Conservation (phyloP, 2,329 filamentous ascomycete species). For the Penicillium thymicola region DNA sequence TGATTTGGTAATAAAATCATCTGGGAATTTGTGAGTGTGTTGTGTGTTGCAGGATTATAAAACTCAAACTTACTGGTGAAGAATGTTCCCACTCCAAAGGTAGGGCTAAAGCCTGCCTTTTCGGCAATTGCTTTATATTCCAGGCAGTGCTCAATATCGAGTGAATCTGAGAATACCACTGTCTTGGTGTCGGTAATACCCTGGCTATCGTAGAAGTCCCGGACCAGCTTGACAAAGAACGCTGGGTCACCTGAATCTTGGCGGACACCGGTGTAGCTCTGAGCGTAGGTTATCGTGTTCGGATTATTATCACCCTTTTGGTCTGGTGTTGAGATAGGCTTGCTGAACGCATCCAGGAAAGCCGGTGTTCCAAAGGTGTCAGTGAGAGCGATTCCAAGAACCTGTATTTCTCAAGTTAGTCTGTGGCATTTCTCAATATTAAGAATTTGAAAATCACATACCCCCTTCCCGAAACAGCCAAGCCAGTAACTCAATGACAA, state of each 20-base stretch:
- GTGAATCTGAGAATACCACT: constrained; percentile 92
- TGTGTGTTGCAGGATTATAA: not conserved
- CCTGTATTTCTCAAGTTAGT: constrained; percentile 36
- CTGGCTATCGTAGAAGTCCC: constrained; percentile 72
- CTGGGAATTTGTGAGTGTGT: constrained; percentile 33
- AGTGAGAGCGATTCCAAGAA: constrained; percentile 83
- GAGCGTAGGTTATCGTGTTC: constrained; percentile 64
- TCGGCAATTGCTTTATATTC: constrained; percentile 86
- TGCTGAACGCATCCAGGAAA: constrained; percentile 80
- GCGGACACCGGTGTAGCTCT: constrained; percentile 77
- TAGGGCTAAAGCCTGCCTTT: constrained; percentile 73
- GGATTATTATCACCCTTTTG: constrained; percentile 31
- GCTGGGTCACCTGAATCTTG: constrained; percentile 88
- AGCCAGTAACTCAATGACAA: constrained; percentile 85
- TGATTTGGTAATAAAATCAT: constrained; percentile 75
- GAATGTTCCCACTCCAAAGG: constrained; percentile 93
- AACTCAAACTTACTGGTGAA: constrained; percentile 64
- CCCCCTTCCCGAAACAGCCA: constrained; percentile 78
- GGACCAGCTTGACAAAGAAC: constrained; percentile 74
- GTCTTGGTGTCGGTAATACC: constrained; percentile 77
- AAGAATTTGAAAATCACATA: constrained; percentile 27
- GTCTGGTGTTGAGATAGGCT: constrained; percentile 51
- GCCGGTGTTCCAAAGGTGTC: constrained; percentile 93
- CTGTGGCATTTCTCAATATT: not conserved
- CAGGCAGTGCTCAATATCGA: constrained; percentile 86